Base-by-base conservation (phyloP, 495 filamentous ascomycete species). In the Lineolata rhizophorae region DNA sequence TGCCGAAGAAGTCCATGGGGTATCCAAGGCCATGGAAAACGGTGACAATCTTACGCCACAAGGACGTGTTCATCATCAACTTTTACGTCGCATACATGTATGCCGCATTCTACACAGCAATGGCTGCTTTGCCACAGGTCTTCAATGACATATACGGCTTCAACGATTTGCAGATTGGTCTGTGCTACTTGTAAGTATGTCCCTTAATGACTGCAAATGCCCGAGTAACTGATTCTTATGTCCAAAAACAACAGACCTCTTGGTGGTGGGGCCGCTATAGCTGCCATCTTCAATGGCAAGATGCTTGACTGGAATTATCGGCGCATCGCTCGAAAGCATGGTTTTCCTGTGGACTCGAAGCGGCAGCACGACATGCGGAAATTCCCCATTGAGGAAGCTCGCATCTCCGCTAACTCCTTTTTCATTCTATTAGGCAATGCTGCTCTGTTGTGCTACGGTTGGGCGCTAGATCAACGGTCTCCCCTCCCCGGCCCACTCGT, bases 21-120 rank as follows among this genome's bases (percentile, higher is more conserved):
- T 62, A 72, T 20, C 78, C 77, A 0, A 83, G 84, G 34, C 77
- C 80, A 0, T 46, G 81, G 18, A 59, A 68, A 17, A 70, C 72
- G 0, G 53, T 85, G 1, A 51, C 55, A n/a, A 64, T 82, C 16
- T 51, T 77, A 1, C 53, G 64, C 24, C 60, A 58, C 35, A 61
- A 64, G 33, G 56, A 57, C 12, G 36, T 77, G 3, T 51, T 75
- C 17, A 67, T 67, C 35, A 64, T 49, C 35, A 62, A 47, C 11
- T 70, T 57, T n/a, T n/a, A n/a, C n/a, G n/a, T n/a, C n/a, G n/a
- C n/a, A n/a, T n/a, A n/a, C n/a, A n/a, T n/a, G n/a, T n/a, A n/a
- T n/a, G n/a, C n/a, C n/a, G n/a, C n/a, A n/a, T n/a, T n/a, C 49
- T 76, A 56, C 44, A 57, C 62, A 45, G 56, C 75, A 37, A 55